These are phyloP conservation scores for Rhodosorus marinus DNA, from an alignment of 23 red algal genomes.

Conservation along the genomic window DNA sequence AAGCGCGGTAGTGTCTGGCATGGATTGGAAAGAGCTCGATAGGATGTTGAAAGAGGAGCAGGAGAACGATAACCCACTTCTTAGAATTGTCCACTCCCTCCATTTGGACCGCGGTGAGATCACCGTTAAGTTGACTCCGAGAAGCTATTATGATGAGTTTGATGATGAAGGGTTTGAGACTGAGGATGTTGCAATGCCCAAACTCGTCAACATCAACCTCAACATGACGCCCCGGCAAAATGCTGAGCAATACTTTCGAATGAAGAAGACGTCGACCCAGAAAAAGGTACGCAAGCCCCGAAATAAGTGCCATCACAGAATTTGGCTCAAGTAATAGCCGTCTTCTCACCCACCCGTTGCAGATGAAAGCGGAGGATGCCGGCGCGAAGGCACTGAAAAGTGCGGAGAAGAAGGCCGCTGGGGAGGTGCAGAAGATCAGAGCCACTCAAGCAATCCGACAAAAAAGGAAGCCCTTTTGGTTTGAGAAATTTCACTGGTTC, in stretches of 20 bases:
- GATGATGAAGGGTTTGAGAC: conserved; percentile 11
- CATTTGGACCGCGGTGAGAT: conserved; percentile 74
- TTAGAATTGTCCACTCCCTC: conserved; percentile 64
- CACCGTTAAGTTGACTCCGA: conserved; percentile 41
- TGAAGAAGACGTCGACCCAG: conserved; percentile 31
- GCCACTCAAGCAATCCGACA: conserved; percentile 11
- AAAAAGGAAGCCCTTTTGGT: conserved; percentile 59
- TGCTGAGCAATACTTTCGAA: conserved; percentile 60
- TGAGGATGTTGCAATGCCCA: conserved; percentile 1
- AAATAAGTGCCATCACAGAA: no score
- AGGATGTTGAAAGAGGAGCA: conserved; percentile 76
- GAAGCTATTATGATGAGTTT: conserved; percentile 6
- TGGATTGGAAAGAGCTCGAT: conserved; percentile 58
- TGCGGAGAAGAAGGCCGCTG: conserved; percentile 18
- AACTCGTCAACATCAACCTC: conserved; percentile 60
- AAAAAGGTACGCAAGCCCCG: no score
- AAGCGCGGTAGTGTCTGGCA: conserved; percentile 41
- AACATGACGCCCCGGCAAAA: conserved; percentile 53
- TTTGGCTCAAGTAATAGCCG: no score
- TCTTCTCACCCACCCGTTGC: no score
- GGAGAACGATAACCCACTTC: conserved; percentile 72
- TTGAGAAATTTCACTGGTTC: conserved; percentile 96
- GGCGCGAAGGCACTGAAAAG: conserved; percentile 12
- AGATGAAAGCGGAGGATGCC: no score
- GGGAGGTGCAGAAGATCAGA: conserved; percentile 2